phyloP scores from a whole-genome alignment of 495 filamentous ascomycete species.

The Jackrogersella minutella region DNA sequence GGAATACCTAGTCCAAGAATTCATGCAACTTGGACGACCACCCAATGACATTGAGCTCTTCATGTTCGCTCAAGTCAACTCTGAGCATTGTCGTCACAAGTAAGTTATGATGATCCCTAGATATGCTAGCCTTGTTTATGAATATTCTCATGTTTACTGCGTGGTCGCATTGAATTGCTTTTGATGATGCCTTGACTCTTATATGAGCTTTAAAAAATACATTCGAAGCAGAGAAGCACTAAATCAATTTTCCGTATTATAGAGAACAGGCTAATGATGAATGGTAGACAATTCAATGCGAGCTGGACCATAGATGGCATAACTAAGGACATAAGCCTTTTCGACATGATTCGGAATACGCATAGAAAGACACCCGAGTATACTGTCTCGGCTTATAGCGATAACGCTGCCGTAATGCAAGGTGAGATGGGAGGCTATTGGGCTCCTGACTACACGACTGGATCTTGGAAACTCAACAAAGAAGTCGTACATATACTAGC shows the following conservation, averaged over 20 bases:
- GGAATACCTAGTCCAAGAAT: conserved; percentile 89
- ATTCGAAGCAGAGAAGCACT: neutral
- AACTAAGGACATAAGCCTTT: conserved; percentile 78
- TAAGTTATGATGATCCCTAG: conserved; percentile 24
- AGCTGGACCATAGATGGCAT: conserved; percentile 96
- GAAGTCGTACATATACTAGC: conserved; percentile 87
- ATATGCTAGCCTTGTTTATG: neutral
- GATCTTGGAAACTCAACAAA: conserved; percentile 86
- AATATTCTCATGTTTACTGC: neutral
- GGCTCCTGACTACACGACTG: conserved; percentile 84
- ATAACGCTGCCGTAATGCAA: conserved; percentile 93
- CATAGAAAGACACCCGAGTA: conserved; percentile 78
- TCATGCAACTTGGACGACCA: conserved; percentile 74
- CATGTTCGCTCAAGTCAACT: conserved; percentile 98
- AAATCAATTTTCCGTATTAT: conserved; percentile 58
- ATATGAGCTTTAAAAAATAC: neutral
- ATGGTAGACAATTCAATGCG: conserved; percentile 81
- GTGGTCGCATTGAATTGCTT: neutral
- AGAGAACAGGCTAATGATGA: conserved; percentile 4
- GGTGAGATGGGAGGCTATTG: conserved; percentile 79
- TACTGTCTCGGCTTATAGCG: conserved; percentile 94
- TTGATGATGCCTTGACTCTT: neutral
- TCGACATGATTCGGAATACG: conserved; percentile 95
- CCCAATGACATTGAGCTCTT: conserved; percentile 95
- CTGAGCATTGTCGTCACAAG: conserved; percentile 77